Evolutionary conservation across 2,329 filamentous ascomycete genomes (phyloP).

Genomic region (Diplodia seriata): DNA sequence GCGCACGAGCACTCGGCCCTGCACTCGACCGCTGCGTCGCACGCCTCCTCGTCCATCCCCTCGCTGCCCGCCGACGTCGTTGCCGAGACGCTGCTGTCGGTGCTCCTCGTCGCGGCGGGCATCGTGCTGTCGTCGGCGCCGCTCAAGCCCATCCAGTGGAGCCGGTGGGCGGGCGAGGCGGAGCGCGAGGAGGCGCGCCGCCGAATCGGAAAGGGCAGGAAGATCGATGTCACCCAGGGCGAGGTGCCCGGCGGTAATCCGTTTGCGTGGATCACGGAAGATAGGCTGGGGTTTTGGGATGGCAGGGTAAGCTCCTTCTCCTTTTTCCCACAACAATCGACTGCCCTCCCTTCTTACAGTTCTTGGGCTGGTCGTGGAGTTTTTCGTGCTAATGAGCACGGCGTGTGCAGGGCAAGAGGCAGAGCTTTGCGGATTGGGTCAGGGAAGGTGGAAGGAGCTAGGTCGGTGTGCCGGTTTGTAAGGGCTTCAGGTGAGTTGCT

Average conservation of each 20-base stretch:
- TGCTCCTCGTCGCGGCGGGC: conserved; percentile 80
- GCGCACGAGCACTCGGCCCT: conserved; percentile 89
- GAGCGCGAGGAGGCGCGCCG: conserved; percentile 77
- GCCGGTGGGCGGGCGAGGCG: conserved; percentile 81
- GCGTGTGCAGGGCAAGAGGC: conserved; percentile 62
- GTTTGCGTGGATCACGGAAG: conserved; percentile 74
- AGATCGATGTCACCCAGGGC: neutral
- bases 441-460: conserved; percentile 41
- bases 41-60: conserved; percentile 40
- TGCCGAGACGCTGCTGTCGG: conserved; percentile 82
- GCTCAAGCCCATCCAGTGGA: conserved; percentile 84
- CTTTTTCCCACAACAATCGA: too few species aligned
- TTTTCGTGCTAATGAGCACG: neutral
- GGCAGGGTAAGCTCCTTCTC: conserved; percentile 67
- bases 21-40: conserved; percentile 53
- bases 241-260: conserved; percentile 70
- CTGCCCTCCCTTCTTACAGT: too few species aligned
- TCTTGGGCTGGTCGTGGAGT: neutral
- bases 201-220: conserved; percentile 66
- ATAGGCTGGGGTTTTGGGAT: conserved; percentile 84
- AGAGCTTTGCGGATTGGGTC: conserved; percentile 80
- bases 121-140: conserved; percentile 79
- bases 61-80: conserved; percentile 82
- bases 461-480: neutral
- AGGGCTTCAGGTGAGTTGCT: conserved; percentile 4